Base-by-base conservation (phyloP, 2,329 filamentous ascomycete genomes). In the Eutypa lata region DNA sequence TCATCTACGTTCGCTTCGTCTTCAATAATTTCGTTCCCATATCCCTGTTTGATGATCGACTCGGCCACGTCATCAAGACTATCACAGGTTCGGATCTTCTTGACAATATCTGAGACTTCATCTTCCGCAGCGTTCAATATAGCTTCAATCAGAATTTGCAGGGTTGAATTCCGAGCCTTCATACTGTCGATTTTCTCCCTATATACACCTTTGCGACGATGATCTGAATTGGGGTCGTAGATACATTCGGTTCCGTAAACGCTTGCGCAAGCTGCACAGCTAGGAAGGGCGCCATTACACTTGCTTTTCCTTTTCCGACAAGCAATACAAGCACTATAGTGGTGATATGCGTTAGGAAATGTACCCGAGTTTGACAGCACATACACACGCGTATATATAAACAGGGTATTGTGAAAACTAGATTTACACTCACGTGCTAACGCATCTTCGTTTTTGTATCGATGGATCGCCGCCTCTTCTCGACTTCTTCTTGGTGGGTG, bases 181-280 rank as follows among this genome's bases (percentile, higher is more conserved):
- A 93, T 81, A 66, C 84, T 90, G 70, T 96, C 92, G 22, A 89
- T 84, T 70, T 96, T 94, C 72, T 96, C 91, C 66, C 93, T 92
- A 71, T 97, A 97, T 47, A 97, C 94, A 55, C 94, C 94, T 70
- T 97, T 97, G 48, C 94, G 87, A 48, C 94, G 88, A 70, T 97
- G 92, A 70, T 99, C 94, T 53, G 92, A 96, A 67, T 92, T 95
- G 3, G 92, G 93, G 67, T 97, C 93, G 77, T 97, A 97, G 59
- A 97, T 80, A 70, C 94, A 97, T 73, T 89, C 85, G 55, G 90
- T 94, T 56, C 85, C 83, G 68, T 99, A 97, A 51, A 97, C 93
- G 61, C 91, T 96, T 57, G 90, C 86, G 72, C 94, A 99, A n/a
- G 94, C 93, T 7, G 93, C 93, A 68, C 94, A 97, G 63, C 90